Percentiles rank a stretch among this genome's conserved stretches.
phyloP scores from a whole-genome alignment of 768 basidiomycete species.

The Trametes cinnabarina region DNA sequence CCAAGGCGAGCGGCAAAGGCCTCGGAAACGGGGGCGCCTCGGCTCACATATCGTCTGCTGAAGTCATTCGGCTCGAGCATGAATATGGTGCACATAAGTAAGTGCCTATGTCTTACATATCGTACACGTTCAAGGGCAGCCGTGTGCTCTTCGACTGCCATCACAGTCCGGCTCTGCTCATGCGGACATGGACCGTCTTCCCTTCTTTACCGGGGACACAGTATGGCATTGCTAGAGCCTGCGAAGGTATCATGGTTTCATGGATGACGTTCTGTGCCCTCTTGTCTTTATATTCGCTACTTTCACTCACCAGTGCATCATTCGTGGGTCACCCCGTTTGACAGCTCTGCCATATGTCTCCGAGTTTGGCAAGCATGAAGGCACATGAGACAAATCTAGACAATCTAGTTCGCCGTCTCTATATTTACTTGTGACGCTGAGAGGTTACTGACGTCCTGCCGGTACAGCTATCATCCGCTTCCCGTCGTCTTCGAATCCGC shows the following conservation, averaged over 20 bases:
- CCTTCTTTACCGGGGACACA: background rate
- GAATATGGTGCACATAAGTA: constrained; percentile 88
- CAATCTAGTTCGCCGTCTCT: constrained; percentile 10
- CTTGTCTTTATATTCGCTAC: background rate
- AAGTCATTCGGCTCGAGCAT: constrained; percentile 79
- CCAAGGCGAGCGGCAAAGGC: constrained; percentile 4
- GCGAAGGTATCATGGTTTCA: background rate
- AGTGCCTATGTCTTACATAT: constrained; percentile 28
- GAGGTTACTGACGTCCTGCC: constrained; percentile 10
- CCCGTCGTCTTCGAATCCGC: constrained; percentile 93
- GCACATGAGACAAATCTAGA: constrained; percentile 6
- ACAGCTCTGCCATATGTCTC: constrained; percentile 9
- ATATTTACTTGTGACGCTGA: background rate
- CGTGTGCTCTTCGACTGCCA: background rate
- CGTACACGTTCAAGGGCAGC: background rate
- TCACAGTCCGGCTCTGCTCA: background rate
- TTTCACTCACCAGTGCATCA: background rate
- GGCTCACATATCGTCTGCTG: constrained; percentile 50
- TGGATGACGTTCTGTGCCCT: background rate
- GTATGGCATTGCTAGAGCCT: constrained; percentile 1
- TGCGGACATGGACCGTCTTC: no score
- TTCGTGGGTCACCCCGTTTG: background rate
- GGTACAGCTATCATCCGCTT: constrained; percentile 85
- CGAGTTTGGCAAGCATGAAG: constrained; percentile 7
- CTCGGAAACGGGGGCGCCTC: constrained; percentile 15